Evolutionary conservation across 352 stramenopile species (phyloP).

Genomic region (Globisporangium sylvaticum): DNA sequence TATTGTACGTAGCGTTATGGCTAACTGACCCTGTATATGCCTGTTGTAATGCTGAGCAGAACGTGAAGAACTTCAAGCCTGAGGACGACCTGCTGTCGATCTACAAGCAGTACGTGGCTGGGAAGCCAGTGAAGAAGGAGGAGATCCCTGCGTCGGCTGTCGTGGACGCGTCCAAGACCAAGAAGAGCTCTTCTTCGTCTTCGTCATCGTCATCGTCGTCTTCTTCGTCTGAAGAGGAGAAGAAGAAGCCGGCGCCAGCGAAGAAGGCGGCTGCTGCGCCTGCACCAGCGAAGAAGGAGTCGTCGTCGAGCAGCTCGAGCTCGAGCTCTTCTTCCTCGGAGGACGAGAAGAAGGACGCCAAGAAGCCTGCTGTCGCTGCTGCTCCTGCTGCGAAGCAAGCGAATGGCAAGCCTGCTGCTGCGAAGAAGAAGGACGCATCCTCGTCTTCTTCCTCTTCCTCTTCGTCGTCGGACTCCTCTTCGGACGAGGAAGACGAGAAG

Average conservation of each 20-base stretch:
- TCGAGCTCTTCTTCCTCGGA: constrained; percentile 27
- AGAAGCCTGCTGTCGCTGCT: constrained; percentile 12
- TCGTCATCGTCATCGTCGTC: constrained; percentile 38
- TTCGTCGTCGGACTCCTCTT: constrained; percentile 25
- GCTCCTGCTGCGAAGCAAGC: constrained; percentile 15
- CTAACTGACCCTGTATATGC: constrained; percentile 8
- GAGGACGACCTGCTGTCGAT: constrained; percentile 72
- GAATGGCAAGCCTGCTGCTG: constrained; percentile 17
- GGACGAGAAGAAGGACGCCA: constrained; percentile 22
- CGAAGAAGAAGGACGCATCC: constrained; percentile 25
- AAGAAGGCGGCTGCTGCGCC: constrained; percentile 15
- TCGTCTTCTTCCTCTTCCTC: constrained; percentile 24
- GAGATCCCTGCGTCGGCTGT: constrained; percentile 50
- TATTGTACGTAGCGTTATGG: not conserved
- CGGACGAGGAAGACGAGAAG: constrained; percentile 37
- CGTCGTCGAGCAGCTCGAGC: constrained; percentile 18
- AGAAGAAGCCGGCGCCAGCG: constrained; percentile 20
- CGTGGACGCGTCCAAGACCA: constrained; percentile 48
- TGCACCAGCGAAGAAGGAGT: constrained; percentile 16
- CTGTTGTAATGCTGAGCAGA: constrained; percentile 20
- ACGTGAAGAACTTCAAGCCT: constrained; percentile 41
- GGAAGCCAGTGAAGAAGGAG: constrained; percentile 47
- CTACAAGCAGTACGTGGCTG: constrained; percentile 64
- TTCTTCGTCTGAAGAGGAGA: constrained; percentile 25
- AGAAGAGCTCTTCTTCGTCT: constrained; percentile 32